Conservation (phyloP, 495 filamentous ascomycete species). For the Penicillium longicatenatum region DNA sequence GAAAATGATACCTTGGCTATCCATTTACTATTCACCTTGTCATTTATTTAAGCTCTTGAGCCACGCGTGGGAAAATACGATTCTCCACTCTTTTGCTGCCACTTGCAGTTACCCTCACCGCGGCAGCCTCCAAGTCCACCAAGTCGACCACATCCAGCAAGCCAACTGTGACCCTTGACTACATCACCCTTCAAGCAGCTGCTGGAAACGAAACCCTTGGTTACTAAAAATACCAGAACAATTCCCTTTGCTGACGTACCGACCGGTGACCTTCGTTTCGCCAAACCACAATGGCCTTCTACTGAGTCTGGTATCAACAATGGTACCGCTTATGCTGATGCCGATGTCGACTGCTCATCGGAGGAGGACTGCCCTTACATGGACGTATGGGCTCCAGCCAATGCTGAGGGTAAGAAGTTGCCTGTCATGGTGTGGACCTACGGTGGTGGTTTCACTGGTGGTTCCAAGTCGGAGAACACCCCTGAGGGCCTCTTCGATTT, state of each 20-base stretch:
- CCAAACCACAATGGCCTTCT: constrained; percentile 52
- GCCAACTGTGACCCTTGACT: neutral
- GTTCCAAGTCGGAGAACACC: constrained; percentile 33
- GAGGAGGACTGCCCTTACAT: constrained; percentile 45
- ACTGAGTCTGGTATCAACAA: constrained; percentile 45
- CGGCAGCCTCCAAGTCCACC: neutral
- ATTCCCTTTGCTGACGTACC: neutral
- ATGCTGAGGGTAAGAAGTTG: constrained; percentile 28
- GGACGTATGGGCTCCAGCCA: constrained; percentile 40
- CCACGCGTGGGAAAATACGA: too few relatives aligned
- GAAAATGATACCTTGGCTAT: too few relatives aligned
- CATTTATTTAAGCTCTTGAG: too few relatives aligned
- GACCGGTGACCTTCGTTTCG: constrained; percentile 39
- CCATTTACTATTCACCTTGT: too few relatives aligned
- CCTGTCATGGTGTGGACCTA: constrained; percentile 46
- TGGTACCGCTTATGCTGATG: too few relatives aligned
- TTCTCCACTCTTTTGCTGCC: too few relatives aligned
- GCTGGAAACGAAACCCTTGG: neutral
- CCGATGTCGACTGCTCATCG: constrained; percentile 38
- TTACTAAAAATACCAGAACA: neutral
- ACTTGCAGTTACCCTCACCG: neutral
- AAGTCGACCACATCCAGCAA: neutral
- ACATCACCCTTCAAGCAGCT: neutral
- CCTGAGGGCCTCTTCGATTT: constrained; percentile 28
- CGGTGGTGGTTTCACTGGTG: constrained; percentile 43